These are phyloP conservation scores for Magnusiomyces suaveolens DNA, from an alignment of 1,139 yeast species.

Conservation along the genomic window DNA sequence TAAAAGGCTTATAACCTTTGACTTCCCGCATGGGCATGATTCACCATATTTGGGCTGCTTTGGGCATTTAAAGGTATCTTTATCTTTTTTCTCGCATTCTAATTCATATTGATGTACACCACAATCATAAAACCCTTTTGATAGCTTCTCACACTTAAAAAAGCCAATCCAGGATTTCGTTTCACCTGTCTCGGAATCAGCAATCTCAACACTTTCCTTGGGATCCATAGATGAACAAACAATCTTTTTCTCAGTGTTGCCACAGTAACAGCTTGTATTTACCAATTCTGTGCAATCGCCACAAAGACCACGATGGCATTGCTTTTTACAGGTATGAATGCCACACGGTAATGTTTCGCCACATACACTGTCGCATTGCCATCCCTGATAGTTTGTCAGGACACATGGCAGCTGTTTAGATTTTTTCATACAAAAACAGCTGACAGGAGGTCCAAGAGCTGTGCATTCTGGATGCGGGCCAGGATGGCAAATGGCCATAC, in stretches of 20 bases:
- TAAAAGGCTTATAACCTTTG: constrained; percentile 33
- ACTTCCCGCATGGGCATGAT: constrained; percentile 72
- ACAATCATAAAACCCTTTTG: constrained; percentile 53
- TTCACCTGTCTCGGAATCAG: constrained; percentile 14
- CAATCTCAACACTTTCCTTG: neutral
- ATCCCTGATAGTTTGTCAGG: constrained; percentile 62
- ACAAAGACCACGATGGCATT: constrained; percentile 71
- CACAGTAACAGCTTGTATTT: constrained; percentile 62
- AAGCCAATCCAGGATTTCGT: constrained; percentile 49
- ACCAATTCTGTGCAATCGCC: constrained; percentile 52
- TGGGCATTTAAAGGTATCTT: constrained; percentile 45
- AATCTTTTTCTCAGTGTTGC: constrained; percentile 34
- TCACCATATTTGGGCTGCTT: constrained; percentile 48
- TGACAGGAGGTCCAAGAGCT: constrained; percentile 59
- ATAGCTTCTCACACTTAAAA: constrained; percentile 46
- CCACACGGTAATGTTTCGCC: constrained; percentile 58
- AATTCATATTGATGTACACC: constrained; percentile 50
- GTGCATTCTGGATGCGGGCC: constrained; percentile 83
- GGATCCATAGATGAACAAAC: constrained; percentile 20
- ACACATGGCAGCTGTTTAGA: constrained; percentile 61
- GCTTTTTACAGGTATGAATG: constrained; percentile 48
- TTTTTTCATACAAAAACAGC: constrained; percentile 67
- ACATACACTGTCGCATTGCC: constrained; percentile 61
- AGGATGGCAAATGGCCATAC: constrained; percentile 74
- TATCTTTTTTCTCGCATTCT: constrained; percentile 49